These are phyloP conservation scores for Citrus reticulata DNA, from an alignment of 345 rosid species.

Conservation along the genomic window DNA sequence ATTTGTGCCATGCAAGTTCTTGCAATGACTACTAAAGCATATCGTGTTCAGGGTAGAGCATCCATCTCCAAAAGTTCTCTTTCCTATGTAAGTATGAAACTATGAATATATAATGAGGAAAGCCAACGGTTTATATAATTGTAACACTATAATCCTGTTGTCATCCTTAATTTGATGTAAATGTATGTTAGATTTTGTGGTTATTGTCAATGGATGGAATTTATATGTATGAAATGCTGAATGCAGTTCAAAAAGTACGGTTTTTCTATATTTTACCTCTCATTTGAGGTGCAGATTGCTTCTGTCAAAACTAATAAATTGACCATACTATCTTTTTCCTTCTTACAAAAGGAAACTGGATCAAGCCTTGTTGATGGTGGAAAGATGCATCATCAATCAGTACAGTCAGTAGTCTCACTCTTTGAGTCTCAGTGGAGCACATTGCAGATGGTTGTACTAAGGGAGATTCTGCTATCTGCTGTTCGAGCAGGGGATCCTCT, in stretches of 20 bases:
- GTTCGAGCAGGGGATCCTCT: constrained; percentile 98
- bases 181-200: neutral
- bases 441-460: constrained; percentile 97
- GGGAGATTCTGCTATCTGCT: constrained; percentile 96
- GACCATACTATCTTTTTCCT: neutral
- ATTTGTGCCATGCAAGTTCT: constrained; percentile 95
- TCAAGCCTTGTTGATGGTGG: constrained; percentile 59
- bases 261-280: neutral
- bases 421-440: constrained; percentile 99
- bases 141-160: too few relatives aligned
- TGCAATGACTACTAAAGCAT: constrained; percentile 91
- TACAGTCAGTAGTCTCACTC: constrained; percentile 76
- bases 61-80: constrained; percentile 48
- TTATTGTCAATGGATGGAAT: neutral
- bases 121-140: neutral
- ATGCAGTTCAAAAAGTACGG: neutral
- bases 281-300: neutral
- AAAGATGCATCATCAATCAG: constrained; percentile 76
- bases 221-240: neutral
- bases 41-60: constrained; percentile 88
- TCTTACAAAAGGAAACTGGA: constrained; percentile 50
- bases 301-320: neutral
- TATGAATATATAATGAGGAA: neutral
- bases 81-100: constrained; percentile 44
- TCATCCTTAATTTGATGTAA: neutral